A percentile compares a stretch with the other conserved stretches of the same genome.
Evolutionary conservation across 179 eudicot genomes (phyloP).

Genomic region (Nepenthes alata): DNA sequence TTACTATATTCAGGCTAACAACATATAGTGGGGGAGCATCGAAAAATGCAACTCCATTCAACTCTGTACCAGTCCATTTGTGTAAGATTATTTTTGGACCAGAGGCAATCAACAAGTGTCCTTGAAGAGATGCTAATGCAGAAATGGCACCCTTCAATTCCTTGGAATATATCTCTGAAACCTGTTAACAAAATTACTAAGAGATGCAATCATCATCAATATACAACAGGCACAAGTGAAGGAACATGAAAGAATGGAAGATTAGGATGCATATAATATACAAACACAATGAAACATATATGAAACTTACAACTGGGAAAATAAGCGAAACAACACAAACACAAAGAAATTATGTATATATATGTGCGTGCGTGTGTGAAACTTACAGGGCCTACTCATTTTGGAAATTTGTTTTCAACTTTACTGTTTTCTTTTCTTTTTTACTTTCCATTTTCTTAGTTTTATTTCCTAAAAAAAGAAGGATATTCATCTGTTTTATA

Average conservation of each 20-base stretch:
- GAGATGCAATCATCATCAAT: not conserved
- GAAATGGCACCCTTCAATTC: constrained; percentile 98
- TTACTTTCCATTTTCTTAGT: no score
- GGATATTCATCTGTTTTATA: no score
- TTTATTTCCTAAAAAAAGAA: no score
- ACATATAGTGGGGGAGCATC: constrained; percentile 96
- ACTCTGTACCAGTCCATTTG: constrained; percentile 90
- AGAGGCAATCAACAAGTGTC: constrained; percentile 83
- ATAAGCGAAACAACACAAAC: no score
- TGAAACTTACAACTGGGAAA: not conserved
- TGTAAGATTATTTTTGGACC: constrained; percentile 97
- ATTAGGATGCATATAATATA: not conserved
- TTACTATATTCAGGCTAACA: constrained; percentile 91
- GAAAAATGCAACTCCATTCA: constrained; percentile 83
- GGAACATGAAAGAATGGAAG: not conserved
- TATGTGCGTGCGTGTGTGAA: no score
- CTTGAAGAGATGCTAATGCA: constrained; percentile 94
- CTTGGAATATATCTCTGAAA: constrained; percentile 73
- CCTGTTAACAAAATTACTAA: constrained; percentile 27
- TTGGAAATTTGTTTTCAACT: no score
- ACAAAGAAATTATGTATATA: no score
- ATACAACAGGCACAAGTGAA: not conserved
- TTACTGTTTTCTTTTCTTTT: no score
- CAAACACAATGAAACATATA: not conserved
- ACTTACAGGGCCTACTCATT: no score